A percentile compares a stretch with the other conserved stretches of the same genome.
Evolutionary conservation across 192 early-diverging fungal genomes (phyloP).

Genomic region (Coemansia pectinata): DNA sequence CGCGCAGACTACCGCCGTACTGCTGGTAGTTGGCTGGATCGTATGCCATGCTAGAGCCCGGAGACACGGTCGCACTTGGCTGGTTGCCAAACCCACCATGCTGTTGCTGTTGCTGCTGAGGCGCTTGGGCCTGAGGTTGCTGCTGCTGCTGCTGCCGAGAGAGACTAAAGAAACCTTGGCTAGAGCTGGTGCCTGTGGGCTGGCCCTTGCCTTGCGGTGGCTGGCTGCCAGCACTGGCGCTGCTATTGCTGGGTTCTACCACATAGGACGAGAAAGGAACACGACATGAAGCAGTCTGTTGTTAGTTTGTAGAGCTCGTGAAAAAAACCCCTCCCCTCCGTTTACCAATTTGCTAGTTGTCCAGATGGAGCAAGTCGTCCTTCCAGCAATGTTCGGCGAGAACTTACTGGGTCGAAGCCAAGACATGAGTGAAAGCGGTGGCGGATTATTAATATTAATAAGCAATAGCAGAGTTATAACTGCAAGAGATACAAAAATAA

Average conservation of each 20-base stretch:
- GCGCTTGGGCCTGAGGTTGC: conserved; percentile 15
- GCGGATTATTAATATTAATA: neutral
- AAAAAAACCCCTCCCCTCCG: neutral
- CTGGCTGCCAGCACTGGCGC: conserved; percentile 7
- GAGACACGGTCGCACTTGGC: conserved; percentile 1
- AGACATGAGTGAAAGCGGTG: conserved; percentile 27
- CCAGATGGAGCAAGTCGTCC: neutral
- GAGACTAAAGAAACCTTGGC: conserved; percentile 15
- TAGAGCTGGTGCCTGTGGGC: neutral
- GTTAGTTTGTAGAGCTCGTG: neutral
- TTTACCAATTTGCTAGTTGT: neutral
- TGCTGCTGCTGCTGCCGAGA: conserved; percentile 25
- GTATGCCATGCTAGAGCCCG: conserved; percentile 23
- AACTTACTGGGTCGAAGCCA: conserved; percentile 55
- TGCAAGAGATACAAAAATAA: neutral
- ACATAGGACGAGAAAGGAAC: neutral
- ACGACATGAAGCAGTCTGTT: neutral
- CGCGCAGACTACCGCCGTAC: conserved; percentile 12
- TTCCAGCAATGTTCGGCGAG: neutral
- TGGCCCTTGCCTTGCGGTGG: conserved; percentile 1
- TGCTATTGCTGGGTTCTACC: conserved; percentile 22
- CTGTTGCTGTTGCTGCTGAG: conserved; percentile 11
- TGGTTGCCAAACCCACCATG: conserved; percentile 10
- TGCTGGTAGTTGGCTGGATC: conserved; percentile 8
- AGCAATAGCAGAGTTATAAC: neutral